Percentiles rank a stretch among this genome's conserved stretches.
Evolutionary conservation across 495 filamentous ascomycete genomes (phyloP).

Genomic region (Tuber calosporum): DNA sequence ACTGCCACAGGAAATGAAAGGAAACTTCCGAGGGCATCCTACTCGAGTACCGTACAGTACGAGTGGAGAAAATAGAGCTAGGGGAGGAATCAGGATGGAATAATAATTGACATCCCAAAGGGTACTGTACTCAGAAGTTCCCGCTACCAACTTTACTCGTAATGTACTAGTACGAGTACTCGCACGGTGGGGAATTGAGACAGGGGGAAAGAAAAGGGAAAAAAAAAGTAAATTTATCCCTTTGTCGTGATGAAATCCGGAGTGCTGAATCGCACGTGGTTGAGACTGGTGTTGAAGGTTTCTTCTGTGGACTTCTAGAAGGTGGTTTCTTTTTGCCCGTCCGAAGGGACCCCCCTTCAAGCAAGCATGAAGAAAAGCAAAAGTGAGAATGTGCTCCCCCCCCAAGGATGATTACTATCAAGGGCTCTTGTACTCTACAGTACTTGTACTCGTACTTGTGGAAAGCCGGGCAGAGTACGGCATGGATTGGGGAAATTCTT

Average conservation of each 20-base stretch:
- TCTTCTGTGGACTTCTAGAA: neutral
- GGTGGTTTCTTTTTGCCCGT: too few species aligned
- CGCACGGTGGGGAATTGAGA: neutral
- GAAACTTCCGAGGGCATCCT: neutral
- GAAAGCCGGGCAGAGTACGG: neutral
- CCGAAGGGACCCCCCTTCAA: too few species aligned
- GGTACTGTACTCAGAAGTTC: neutral
- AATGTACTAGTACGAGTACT: neutral
- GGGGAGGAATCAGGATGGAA: neutral
- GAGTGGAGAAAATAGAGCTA: neutral
- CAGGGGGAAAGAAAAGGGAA: neutral
- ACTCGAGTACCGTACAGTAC: too few species aligned
- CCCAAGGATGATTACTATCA: neutral
- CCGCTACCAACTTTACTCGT: neutral
- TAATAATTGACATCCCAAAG: too few species aligned
- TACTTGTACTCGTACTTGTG: too few species aligned
- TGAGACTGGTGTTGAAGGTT: neutral
- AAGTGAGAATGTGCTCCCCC: neutral
- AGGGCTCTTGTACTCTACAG: too few species aligned
- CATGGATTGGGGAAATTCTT: neutral
- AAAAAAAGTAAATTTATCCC: neutral
- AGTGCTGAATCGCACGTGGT: neutral
- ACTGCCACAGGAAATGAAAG: neutral
- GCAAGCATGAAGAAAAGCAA: neutral
- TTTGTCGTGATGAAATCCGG: neutral